Evolutionary conservation across 148 eudicot species (phyloP), one percentile per base, ranked within the genome.

Genomic region (Vaccinium macrocarpon): DNA sequence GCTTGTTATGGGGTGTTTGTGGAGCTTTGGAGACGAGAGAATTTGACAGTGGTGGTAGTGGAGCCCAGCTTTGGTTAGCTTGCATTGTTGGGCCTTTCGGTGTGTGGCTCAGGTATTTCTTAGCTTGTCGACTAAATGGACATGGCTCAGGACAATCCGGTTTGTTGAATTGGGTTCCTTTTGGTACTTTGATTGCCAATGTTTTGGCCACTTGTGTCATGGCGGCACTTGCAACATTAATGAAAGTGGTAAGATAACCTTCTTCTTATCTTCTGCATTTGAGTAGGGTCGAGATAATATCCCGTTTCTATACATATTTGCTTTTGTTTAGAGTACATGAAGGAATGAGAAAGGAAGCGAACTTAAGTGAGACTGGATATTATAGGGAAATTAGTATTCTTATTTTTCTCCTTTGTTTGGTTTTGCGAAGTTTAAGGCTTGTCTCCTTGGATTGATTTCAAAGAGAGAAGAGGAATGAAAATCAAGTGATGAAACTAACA

Each of bases 71-170:
- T 57, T 92, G 95, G 95, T 70, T 96, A 81, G 99, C 88, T 48
- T 94, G 98, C 89, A 57, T 96, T 32, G 95, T 95, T 11, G 95
- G 92, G 48, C 98, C 97, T 9, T 82, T 92, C 6, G 98, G 98
- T 80, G 99, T 95, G 48, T 95, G 99, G 98, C 81, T 87, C 51
- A 90, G 99, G 83, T 96, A 95, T 95, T 93, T 87, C 89, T 93
- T 96, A 81, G 93, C 99, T 51, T 16, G 64, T 19, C 90, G 97
- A 74, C 78, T 93, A 8, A 96, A 96, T 84, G 99, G 97, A 8
- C 90, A 87, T 59, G 98, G 99, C 12, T 29, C 93, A 42, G 98
- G 98, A 38, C 88, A 81, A 81, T 51, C 81, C 12, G 89, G 89
- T 61, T 55, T 21, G 49, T 82, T 89, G 77, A 94, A 90, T 85